phyloP scores from a whole-genome alignment of 23 red algal species.

The Gracilaria vermiculophylla region DNA sequence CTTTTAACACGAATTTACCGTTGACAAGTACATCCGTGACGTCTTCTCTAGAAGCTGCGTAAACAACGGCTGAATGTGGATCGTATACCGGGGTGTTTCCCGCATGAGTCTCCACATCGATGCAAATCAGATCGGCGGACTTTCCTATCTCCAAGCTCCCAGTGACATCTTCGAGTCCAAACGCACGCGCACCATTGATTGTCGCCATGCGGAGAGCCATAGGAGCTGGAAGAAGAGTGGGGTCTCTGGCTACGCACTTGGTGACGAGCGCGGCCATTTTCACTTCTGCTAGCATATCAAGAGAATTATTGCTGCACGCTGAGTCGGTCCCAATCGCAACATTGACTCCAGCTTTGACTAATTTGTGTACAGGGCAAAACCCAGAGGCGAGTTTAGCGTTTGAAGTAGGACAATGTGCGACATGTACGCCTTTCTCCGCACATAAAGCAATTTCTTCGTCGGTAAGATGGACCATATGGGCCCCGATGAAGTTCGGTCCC shows the following conservation, averaged over 20 bases:
- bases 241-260: slow-evolving; percentile 73
- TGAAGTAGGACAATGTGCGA: slow-evolving; percentile 89
- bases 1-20: slow-evolving; percentile 71
- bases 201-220: slow-evolving; percentile 92
- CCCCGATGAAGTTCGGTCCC: slow-evolving; percentile 55
- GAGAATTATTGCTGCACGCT: slow-evolving; percentile 87
- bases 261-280: slow-evolving; percentile 69
- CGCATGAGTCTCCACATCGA: slow-evolving; percentile 68
- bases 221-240: slow-evolving; percentile 62
- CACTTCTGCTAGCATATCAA: slow-evolving; percentile 86
- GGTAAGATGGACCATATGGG: slow-evolving; percentile 88
- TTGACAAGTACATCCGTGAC: slow-evolving; percentile 89
- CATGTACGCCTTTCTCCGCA: slow-evolving; percentile 63
- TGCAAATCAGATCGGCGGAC: slow-evolving; percentile 75
- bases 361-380: slow-evolving; percentile 70
- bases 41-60: slow-evolving; percentile 80
- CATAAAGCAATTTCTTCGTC: slow-evolving; percentile 79
- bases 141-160: slow-evolving; percentile 85
- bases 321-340: slow-evolving; percentile 96
- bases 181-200: slow-evolving; percentile 77
- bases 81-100: slow-evolving; percentile 79
- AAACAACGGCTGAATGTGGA: slow-evolving; percentile 80
- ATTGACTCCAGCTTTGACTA: slow-evolving; percentile 90
- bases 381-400: slow-evolving; percentile 96
- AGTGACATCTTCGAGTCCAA: slow-evolving; percentile 74